phyloP scores from a whole-genome alignment of 306 rosid species.

The Hylodesmum podocarpum region DNA sequence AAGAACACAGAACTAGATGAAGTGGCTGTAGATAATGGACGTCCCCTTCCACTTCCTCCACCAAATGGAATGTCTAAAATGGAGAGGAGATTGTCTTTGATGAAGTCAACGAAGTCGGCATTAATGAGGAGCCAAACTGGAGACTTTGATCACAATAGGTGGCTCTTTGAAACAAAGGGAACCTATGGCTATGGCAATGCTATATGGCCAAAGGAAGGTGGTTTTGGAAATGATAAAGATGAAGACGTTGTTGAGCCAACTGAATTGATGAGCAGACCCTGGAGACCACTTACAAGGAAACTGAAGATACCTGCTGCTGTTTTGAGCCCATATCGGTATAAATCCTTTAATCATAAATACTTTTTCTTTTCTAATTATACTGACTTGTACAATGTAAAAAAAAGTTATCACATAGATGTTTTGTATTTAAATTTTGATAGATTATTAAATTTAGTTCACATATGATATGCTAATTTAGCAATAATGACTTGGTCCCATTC shows the following conservation, averaged over 20 bases:
- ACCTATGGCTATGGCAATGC: conserved; percentile 97
- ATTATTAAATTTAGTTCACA: background rate
- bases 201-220: conserved; percentile 90
- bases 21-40: conserved; percentile 51
- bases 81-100: conserved; percentile 85
- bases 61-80: conserved; percentile 71
- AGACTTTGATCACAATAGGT: conserved; percentile 86
- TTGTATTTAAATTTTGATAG: conserved; percentile 39
- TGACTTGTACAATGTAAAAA: conserved; percentile 9
- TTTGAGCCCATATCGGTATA: conserved; percentile 84
- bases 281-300: conserved; percentile 91
- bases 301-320: conserved; percentile 88
- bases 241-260: conserved; percentile 61
- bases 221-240: conserved; percentile 60
- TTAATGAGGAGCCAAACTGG: conserved; percentile 85
- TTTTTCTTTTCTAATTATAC: background rate
- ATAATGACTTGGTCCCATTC: background rate
- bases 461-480: background rate
- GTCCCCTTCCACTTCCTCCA: conserved; percentile 72
- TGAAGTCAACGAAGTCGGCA: conserved; percentile 84
- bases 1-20: conserved; percentile 84
- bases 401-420: no score
- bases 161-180: conserved; percentile 92
- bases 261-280: conserved; percentile 74
- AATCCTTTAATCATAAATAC: background rate